These are phyloP conservation scores for Debaryomyces nepalensis DNA, from an alignment of 1,139 yeast genomes.

Conservation along the genomic window DNA sequence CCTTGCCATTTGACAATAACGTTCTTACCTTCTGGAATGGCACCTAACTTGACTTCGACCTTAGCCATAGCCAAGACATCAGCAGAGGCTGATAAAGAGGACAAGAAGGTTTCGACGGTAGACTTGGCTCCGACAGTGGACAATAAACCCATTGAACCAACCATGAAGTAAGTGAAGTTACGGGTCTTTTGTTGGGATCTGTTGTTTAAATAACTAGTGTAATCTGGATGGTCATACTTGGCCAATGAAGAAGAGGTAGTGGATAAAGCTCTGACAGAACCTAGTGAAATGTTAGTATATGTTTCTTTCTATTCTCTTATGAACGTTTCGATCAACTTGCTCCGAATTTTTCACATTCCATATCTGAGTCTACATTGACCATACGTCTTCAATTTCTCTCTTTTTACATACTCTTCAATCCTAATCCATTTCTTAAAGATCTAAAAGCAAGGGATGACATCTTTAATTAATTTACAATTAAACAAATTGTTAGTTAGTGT, in stretches of 20 bases:
- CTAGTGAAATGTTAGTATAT: constrained; percentile 23
- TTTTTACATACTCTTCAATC: constrained; percentile 42
- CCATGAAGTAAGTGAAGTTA: constrained; percentile 95
- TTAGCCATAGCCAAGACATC: constrained; percentile 99
- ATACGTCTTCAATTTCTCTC: background rate
- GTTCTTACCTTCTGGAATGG: constrained; percentile 97
- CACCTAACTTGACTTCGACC: constrained; percentile 93
- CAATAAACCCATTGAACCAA: constrained; percentile 93
- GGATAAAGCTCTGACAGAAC: constrained; percentile 44
- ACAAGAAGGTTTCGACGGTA: constrained; percentile 92
- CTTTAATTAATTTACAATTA: constrained; percentile 16
- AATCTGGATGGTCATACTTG: constrained; percentile 93
- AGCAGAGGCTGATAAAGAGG: constrained; percentile 96
- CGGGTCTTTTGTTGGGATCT: constrained; percentile 73
- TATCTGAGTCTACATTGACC: background rate
- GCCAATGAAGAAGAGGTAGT: constrained; percentile 58
- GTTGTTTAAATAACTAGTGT: constrained; percentile 77
- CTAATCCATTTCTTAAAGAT: constrained; percentile 56
- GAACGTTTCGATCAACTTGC: background rate
- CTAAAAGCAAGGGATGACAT: constrained; percentile 56
- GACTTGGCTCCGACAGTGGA: constrained; percentile 98
- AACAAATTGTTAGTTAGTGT: constrained; percentile 4
- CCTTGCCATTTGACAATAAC: constrained; percentile 99
- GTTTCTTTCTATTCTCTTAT: background rate
- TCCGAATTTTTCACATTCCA: constrained; percentile 5